Percentiles rank a stretch among this genome's conserved stretches.
Conservation (phyloP, 176 grass and related monocot species). For the Chrysopogon serrulatus region DNA sequence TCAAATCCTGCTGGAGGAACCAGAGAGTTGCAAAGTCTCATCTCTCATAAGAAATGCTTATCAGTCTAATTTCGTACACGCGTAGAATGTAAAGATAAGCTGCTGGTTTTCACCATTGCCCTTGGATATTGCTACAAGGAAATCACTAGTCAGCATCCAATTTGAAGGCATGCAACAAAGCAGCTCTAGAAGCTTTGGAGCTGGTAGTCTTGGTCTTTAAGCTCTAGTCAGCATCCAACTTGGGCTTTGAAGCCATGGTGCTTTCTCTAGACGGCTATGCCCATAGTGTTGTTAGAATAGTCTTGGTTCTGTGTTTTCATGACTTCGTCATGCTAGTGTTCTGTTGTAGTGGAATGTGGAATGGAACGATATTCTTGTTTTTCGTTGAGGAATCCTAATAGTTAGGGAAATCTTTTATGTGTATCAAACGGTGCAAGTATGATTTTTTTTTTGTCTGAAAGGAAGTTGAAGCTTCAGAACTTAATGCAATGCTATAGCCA, state of each 20-base stretch:
- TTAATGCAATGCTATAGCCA: neutral
- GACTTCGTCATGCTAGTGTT: neutral
- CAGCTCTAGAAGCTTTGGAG: neutral
- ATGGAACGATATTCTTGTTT: neutral
- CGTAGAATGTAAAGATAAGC: constrained; percentile 10
- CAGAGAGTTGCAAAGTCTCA: neutral
- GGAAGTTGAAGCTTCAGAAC: neutral
- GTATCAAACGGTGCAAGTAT: neutral
- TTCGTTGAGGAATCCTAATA: neutral
- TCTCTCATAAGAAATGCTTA: neutral
- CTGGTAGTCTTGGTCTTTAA: too few species aligned
- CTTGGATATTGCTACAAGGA: neutral
- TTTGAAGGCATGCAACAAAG: neutral
- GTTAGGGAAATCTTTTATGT: neutral
- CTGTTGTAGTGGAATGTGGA: neutral
- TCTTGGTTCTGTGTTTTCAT: neutral
- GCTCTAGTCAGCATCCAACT: too few species aligned
- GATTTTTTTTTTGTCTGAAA: neutral
- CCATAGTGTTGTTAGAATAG: neutral
- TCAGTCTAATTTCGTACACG: neutral
- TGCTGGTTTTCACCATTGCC: neutral
- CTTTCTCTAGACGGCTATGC: neutral
- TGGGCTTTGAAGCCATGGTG: neutral
- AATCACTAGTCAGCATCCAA: neutral
- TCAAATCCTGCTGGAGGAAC: constrained; percentile 3